Conservation (phyloP, 1,284 basidiomycete species). For the Fomitopsis schrenkii region DNA sequence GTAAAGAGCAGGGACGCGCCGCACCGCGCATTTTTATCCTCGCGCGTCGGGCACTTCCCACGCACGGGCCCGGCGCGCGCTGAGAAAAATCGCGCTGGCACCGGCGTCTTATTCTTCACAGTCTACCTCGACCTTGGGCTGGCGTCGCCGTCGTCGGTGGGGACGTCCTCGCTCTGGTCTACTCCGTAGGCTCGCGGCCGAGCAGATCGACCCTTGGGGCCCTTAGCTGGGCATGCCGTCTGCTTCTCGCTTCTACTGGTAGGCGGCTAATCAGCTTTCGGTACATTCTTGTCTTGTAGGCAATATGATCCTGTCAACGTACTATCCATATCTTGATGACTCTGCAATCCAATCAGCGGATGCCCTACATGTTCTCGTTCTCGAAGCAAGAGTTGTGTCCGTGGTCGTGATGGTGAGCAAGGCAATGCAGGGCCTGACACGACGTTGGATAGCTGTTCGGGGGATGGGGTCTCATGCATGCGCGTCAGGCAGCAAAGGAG, state of each 20-base stretch:
- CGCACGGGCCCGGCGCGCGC: not conserved
- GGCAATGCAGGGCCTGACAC: not conserved
- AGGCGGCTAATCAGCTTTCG: conserved; percentile 1
- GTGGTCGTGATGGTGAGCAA: not conserved
- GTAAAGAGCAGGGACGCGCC: not conserved
- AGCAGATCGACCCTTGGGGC: not conserved
- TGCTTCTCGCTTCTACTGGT: not conserved
- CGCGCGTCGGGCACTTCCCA: not conserved
- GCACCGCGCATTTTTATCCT: not conserved
- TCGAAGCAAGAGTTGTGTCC: not conserved
- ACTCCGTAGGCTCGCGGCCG: not conserved
- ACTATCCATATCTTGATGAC: not conserved
- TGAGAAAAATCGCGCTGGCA: not conserved
- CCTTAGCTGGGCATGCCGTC: not conserved
- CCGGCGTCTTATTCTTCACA: not conserved
- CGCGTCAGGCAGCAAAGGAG: not conserved
- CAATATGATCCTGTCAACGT: not conserved
- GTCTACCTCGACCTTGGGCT: conserved; percentile 1
- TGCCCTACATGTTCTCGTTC: not conserved
- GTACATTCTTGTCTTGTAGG: not conserved
- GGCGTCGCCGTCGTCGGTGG: not conserved
- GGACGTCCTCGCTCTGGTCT: not conserved
- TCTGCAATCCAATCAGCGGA: not conserved
- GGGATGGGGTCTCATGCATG: not conserved
- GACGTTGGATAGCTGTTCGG: no score